Percentiles rank a stretch among this genome's conserved stretches.
phyloP scores from a whole-genome alignment of 352 stramenopile species.

The Globisporangium megalacanthum region DNA sequence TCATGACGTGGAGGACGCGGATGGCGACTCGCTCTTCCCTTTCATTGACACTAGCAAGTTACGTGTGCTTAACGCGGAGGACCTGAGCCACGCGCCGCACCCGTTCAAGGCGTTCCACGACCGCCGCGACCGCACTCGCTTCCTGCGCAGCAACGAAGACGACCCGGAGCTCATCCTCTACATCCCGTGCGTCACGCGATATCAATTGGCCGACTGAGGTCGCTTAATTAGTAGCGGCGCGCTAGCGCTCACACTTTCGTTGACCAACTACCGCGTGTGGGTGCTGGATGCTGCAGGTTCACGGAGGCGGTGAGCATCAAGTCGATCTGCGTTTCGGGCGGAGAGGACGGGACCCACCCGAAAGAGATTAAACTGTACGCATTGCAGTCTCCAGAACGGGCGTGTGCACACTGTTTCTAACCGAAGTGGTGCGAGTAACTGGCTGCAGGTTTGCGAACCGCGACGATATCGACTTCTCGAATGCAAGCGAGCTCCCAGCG shows the following conservation, averaged over 20 bases:
- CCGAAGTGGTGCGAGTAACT: background rate
- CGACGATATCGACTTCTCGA: constrained; percentile 85
- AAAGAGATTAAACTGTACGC: constrained; percentile 77
- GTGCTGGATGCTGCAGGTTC: constrained; percentile 30
- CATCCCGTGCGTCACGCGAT: constrained; percentile 38
- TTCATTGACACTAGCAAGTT: constrained; percentile 88
- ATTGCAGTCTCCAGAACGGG: background rate
- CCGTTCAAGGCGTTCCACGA: constrained; percentile 84
- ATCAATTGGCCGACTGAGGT: background rate
- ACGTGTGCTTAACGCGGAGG: constrained; percentile 67
- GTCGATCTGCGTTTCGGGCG: constrained; percentile 82
- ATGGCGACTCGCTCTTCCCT: constrained; percentile 74
- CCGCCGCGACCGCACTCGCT: constrained; percentile 56
- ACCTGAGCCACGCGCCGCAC: constrained; percentile 49
- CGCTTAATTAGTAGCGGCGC: too few relatives aligned
- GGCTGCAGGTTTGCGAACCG: constrained; percentile 60
- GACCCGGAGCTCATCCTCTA: constrained; percentile 83
- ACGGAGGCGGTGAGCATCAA: constrained; percentile 87
- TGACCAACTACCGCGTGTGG: background rate
- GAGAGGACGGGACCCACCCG: constrained; percentile 70
- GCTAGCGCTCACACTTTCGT: background rate
- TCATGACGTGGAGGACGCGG: constrained; percentile 64
- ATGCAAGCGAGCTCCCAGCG: constrained; percentile 64
- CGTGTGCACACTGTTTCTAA: background rate
- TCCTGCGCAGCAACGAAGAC: constrained; percentile 72